Evolutionary conservation across 2,329 filamentous ascomycete genomes (phyloP).

Genomic region (Hymenoscyphus infarciens): DNA sequence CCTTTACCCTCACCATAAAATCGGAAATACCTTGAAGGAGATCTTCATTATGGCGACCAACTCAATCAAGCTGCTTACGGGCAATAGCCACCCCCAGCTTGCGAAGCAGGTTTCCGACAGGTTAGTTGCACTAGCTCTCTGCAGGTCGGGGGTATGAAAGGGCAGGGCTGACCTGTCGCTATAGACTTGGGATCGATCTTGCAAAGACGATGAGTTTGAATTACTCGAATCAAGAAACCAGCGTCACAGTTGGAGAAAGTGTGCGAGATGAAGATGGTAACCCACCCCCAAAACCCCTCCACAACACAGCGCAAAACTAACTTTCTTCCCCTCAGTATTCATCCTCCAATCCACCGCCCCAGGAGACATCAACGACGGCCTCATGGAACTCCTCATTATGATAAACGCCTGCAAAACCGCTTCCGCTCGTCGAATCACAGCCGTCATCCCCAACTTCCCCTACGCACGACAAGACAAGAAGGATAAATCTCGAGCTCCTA

Average conservation of each 20-base stretch:
- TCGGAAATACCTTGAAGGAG: background rate
- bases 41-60: constrained; percentile 60
- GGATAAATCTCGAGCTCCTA: constrained; percentile 91
- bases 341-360: constrained; percentile 93
- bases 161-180: constrained; percentile 7
- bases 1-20: background rate
- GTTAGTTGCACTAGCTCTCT: constrained; percentile 13
- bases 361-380: constrained; percentile 93
- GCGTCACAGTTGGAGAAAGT: constrained; percentile 91
- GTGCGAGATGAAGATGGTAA: constrained; percentile 90
- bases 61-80: constrained; percentile 71
- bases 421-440: constrained; percentile 86
- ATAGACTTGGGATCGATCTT: constrained; percentile 70
- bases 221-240: constrained; percentile 84
- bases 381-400: constrained; percentile 98
- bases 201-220: constrained; percentile 78
- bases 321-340: constrained; percentile 63
- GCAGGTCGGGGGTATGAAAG: background rate
- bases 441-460: constrained; percentile 92
- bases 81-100: constrained; percentile 70
- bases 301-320: constrained; percentile 4
- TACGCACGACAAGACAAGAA: constrained; percentile 98
- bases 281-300: background rate
- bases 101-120: constrained; percentile 56
- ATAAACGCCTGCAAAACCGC: constrained; percentile 90